Conservation (phyloP, 495 filamentous ascomycete species). For the Xylaria flabelliformis region DNA sequence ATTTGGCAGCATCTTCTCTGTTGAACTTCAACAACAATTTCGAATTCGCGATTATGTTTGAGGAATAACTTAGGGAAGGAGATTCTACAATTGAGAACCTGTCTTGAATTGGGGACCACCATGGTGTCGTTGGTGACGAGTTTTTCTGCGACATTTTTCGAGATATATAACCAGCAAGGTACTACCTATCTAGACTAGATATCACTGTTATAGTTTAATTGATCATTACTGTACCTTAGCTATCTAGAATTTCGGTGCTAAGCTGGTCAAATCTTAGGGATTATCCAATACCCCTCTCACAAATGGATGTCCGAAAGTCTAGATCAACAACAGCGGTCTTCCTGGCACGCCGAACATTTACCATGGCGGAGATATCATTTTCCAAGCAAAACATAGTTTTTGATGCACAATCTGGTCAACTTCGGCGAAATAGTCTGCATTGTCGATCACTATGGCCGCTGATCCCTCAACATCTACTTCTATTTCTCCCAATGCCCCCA, state of each 20-base stretch:
- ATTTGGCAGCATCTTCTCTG: not conserved
- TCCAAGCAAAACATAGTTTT: not conserved
- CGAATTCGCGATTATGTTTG: not conserved
- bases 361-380: not conserved
- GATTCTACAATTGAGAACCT: not conserved
- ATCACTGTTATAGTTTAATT: not conserved
- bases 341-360: not conserved
- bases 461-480: not conserved
- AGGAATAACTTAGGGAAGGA: not conserved
- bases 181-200: not conserved
- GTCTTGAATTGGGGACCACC: not conserved
- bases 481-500: not conserved
- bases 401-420: not conserved
- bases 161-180: not conserved
- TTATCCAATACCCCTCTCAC: not conserved
- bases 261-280: not conserved
- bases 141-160: not conserved
- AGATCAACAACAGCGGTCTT: constrained; percentile 7
- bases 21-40: not conserved
- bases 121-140: not conserved
- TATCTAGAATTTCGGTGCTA: not conserved
- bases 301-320: not conserved
- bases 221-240: not conserved
- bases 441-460: not conserved
- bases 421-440: not conserved